Base-by-base conservation (phyloP, 805 yeast species). In the Zygosaccharomyces kombuchaensis region DNA sequence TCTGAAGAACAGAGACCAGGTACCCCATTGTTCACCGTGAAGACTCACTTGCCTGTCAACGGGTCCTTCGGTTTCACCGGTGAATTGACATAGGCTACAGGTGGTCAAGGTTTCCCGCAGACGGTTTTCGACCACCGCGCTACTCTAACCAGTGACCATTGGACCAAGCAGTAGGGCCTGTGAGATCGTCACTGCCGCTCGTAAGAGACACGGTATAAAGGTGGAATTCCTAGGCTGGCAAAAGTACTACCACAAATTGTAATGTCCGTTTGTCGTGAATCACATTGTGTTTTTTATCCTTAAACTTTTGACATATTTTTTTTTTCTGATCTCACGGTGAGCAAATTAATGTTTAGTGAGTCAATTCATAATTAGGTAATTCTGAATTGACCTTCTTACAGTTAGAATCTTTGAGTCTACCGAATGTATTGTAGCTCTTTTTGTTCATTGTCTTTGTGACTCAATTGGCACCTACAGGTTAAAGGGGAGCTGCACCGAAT, bases 31-130 rank as follows among this genome's bases (percentile, higher is more conserved):
- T 93, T 93, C 84, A 89, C 96, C 68, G 95, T 91, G 76, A 93
- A 91, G 88, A 98, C 99, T 68, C 87, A 89, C 96, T 82, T 91
- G 79, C 99, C 99, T 74, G 97, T 91, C 66, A 93, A 91, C 80
- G 99, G 93, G 82, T 91, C 99, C 50, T 91, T 93, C 85, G 99
- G 99, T 86, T 91, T 91, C 96, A 85, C 96, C 67, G 93, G 95
- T 81, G 96, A 90, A 70, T 85, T 91, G 72, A 88, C 99, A 83
- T 97, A 91, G 80, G 96, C 98, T 71, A 91, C 99, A 70, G 97
- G 96, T 87, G 99, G 99, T 77, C 99, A 91, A 83, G 99, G 99
- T 75, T 91, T 91, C 99, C 99, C 99, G 78, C 98, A 91, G 81
- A 82, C 91, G 95, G 95, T 93, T 75, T 93, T 91, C 77, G 98